Evolutionary conservation across 805 yeast species (phyloP), one percentile per base, ranked within the genome.

Genomic region (Yamadazyma laniorum): DNA sequence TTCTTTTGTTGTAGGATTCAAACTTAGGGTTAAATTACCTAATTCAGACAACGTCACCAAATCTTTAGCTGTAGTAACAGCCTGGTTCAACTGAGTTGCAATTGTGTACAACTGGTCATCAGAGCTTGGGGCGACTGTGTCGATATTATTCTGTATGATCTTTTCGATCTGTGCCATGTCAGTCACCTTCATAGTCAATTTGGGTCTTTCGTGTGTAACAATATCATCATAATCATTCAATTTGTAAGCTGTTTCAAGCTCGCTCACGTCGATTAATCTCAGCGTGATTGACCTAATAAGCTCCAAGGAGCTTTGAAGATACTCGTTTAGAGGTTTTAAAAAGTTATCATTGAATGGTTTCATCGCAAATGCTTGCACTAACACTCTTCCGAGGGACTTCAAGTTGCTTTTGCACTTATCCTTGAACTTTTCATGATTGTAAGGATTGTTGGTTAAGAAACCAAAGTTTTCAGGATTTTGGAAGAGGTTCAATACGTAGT

Each of bases 271-370:
- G 26, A 84, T 72, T 17, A 85, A 53, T 15, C 64, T 58, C 32
- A 59, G 61, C 36, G 83, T 60, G 6, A 77, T 55, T 0, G 58
- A 52, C 25, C 74, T 61, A 32, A 79, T 69, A 9, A 70, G 63
- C 6, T 69, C 79, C 5, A 65, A 61, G 6, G 79, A 71, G 11
- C 74, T 63, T 35, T 65, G 69, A 29, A 88, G 72, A 52, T 77
- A 85, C 30, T 84, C 90, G 56, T 85, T 85, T 53, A 87, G 66
- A 1, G 95, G 95, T 53, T 85, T 89, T 49, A 87, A 60, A 56
- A 79, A 87, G 33, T 81, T 76, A 47, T 84, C 80, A 11, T 74
- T 75, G 61, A 88, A 87, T 2, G 85, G 77, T 44, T 74, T 71
- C 80, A 87, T 79, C 3, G 79, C 58, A 16, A 84, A 80, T 25